Evolutionary conservation across 106 monocot genomes (phyloP), one percentile per base, ranked within the genome.

Genomic region (Xerophyta viscosa): DNA sequence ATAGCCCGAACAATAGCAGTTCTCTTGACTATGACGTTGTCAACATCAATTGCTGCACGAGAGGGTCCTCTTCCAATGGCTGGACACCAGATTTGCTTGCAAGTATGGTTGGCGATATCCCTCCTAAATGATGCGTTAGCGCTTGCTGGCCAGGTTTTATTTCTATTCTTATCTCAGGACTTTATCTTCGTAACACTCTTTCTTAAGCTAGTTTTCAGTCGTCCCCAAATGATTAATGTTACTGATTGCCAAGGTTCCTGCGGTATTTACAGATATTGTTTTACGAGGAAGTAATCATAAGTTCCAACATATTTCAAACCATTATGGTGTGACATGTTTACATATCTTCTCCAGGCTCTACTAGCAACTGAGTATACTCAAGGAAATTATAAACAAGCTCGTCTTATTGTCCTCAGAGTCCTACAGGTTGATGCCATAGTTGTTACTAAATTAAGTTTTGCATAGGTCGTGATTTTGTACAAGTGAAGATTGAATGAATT

Each of bases 61-160:
- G 64, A 71, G 69, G 89, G 96, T 37, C 71, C 96, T 46, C 18
- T 89, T 60, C 70, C 75, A 14, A 96, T 96, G 96, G 96, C 96
- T 21, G 96, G 78, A 37, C 82, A 96, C 17, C 73, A 96, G 55
- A 85, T 96, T 42, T 96, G 96, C 53, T 64, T 96, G 67, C 85
- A 96, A 74, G 79, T 96, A 19, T 89, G 89, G 89, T 71, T 96
- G 61, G 78, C 96, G 9, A 56, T 89, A 5, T 96, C 96, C 24
- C 76, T 96, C 29, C 84, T 96, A 15, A 89, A 89, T 69, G 96
- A 96, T 66, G 96, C 96, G 30, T 66, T 96, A 63, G 96, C 96
- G 28, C 79, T 89, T 57, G 85, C 96, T 56, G 96, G 81, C 53
- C 96, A 96, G 89, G 96, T 96, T 55, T 58, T 27, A 21, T 52